phyloP scores from a whole-genome alignment of 352 stramenopile genomes.

The Pythium dissotocum region DNA sequence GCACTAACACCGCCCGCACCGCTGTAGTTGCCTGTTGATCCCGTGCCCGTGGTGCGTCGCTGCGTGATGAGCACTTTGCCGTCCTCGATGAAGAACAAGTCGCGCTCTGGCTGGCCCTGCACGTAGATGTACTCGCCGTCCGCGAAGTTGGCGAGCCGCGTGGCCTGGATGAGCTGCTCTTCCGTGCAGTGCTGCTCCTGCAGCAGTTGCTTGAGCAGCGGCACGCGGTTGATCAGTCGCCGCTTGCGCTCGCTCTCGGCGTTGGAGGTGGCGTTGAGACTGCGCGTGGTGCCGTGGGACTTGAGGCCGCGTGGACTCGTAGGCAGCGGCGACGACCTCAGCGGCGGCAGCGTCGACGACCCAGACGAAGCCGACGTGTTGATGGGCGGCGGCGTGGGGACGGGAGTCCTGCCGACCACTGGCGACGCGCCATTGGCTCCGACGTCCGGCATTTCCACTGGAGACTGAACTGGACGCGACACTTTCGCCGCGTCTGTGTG shows the following conservation, averaged over 20 bases:
- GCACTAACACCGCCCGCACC: conserved; percentile 2
- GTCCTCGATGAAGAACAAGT: conserved; percentile 73
- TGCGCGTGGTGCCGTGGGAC: neutral
- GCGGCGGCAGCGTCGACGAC: conserved; percentile 1
- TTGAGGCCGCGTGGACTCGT: conserved; percentile 12
- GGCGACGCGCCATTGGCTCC: neutral
- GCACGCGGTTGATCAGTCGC: conserved; percentile 44
- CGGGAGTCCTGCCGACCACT: neutral
- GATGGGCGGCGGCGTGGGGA: neutral
- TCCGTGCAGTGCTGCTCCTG: conserved; percentile 49
- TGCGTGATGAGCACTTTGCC: conserved; percentile 73
- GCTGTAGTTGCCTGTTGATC: conserved; percentile 5
- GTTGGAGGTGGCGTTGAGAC: neutral
- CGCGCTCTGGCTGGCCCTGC: conserved; percentile 56
- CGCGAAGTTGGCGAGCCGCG: conserved; percentile 36
- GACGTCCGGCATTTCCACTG: conserved; percentile 1
- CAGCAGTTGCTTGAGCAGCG: conserved; percentile 50
- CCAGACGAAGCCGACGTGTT: neutral
- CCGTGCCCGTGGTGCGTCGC: conserved; percentile 21
- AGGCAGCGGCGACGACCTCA: neutral
- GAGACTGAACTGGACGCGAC: too few relatives aligned
- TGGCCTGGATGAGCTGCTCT: conserved; percentile 38
- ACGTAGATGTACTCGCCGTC: conserved; percentile 70
- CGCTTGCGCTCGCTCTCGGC: conserved; percentile 46
- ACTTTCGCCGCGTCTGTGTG: neutral